Conservation (phyloP, 805 yeast genomes). For the Tetrapisispora namnaoensis region DNA sequence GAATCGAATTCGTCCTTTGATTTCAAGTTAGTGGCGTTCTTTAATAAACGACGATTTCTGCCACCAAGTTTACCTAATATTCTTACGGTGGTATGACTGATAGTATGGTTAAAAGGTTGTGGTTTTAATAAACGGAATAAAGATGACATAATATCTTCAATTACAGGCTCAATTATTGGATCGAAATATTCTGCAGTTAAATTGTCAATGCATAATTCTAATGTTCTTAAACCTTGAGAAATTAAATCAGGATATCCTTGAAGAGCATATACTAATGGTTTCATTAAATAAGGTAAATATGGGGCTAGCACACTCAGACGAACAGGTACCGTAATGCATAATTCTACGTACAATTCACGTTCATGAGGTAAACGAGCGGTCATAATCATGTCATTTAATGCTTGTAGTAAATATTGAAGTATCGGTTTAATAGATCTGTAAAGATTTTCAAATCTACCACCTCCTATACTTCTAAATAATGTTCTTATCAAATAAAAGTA, state of each 20-base stretch:
- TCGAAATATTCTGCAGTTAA: slow-evolving; percentile 94
- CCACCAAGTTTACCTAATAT: slow-evolving; percentile 95
- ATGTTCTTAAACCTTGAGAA: slow-evolving; percentile 87
- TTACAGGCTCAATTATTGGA: slow-evolving; percentile 93
- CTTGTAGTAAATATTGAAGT: slow-evolving; percentile 74
- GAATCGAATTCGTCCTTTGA: slow-evolving; percentile 48
- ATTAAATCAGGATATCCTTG: slow-evolving; percentile 87
- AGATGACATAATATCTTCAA: slow-evolving; percentile 89
- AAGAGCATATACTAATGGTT: slow-evolving; percentile 84
- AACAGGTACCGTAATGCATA: slow-evolving; percentile 93
- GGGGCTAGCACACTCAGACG: slow-evolving; percentile 89
- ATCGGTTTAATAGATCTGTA: slow-evolving; percentile 91
- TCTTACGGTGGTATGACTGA: slow-evolving; percentile 87
- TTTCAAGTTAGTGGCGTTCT: slow-evolving; percentile 59
- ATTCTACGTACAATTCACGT: slow-evolving; percentile 86
- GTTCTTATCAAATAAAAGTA: slow-evolving; percentile 84
- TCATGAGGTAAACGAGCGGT: slow-evolving; percentile 85
- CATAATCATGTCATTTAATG: slow-evolving; percentile 70
- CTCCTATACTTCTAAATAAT: slow-evolving; percentile 87
- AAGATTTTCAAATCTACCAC: slow-evolving; percentile 88
- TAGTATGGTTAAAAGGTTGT: slow-evolving; percentile 88
- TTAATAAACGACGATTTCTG: slow-evolving; percentile 76
- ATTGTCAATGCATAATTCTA: slow-evolving; percentile 93
- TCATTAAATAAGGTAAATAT: slow-evolving; percentile 76
- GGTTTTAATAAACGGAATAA: slow-evolving; percentile 87